A percentile compares a stretch with the other conserved stretches of the same genome.
These are phyloP conservation scores for Vachellia collinsii DNA, from an alignment of 306 rosid species.

Conservation along the genomic window DNA sequence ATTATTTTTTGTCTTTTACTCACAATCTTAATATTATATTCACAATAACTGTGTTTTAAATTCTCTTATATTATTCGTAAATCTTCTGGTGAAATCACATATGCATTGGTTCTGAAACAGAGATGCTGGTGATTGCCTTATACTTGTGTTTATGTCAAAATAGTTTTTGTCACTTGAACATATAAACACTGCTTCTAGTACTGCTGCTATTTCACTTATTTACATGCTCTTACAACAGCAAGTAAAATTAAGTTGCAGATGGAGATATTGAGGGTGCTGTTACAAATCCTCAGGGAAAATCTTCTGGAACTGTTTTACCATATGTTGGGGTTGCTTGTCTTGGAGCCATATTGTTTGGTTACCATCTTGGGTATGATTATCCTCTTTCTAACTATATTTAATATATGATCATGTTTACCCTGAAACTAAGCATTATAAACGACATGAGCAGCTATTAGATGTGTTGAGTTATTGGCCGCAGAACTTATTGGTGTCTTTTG, in stretches of 20 bases:
- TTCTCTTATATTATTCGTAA: conserved; percentile 1
- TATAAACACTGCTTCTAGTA: conserved; percentile 12
- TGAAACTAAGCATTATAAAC: neutral
- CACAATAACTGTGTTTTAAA: neutral
- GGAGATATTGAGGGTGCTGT: conserved; percentile 69
- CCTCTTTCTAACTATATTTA: conserved; percentile 29
- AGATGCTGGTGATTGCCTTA: conserved; percentile 5
- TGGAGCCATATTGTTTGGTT: conserved; percentile 92
- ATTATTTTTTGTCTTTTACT: neutral
- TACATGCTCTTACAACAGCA: conserved; percentile 32
- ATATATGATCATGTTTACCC: neutral
- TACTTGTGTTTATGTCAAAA: conserved; percentile 11
- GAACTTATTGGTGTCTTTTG: conserved; percentile 13
- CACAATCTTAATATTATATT: neutral
- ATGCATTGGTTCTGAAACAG: conserved; percentile 10
- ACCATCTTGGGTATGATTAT: conserved; percentile 87
- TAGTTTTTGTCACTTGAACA: conserved; percentile 3
- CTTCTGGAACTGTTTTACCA: conserved; percentile 90
- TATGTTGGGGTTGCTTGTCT: conserved; percentile 94
- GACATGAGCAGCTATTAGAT: neutral
- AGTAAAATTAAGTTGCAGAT: conserved; percentile 53
- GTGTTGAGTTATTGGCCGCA: conserved; percentile 25
- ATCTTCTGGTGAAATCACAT: conserved; percentile 9
- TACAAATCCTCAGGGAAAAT: conserved; percentile 52
- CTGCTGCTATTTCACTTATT: conserved; percentile 14